These are phyloP conservation scores for Helichrysum umbraculigerum DNA, from an alignment of 129 eudicot species.

Conservation along the genomic window DNA sequence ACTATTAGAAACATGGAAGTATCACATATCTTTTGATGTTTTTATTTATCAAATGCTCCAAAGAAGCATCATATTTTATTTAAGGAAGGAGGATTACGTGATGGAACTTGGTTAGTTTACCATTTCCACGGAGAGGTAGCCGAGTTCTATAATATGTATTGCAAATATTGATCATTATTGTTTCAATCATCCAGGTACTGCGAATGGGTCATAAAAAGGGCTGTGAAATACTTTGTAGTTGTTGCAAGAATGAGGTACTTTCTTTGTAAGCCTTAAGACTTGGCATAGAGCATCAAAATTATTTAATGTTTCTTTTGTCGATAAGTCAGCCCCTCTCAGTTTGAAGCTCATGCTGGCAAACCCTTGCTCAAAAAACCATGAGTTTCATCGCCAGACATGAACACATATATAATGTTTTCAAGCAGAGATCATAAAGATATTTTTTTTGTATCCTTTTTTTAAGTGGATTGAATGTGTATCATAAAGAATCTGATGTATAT, in stretches of 20 bases:
- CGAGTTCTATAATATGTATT: neutral
- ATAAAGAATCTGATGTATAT: neutral
- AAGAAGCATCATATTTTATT: constrained; percentile 63
- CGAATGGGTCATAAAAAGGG: constrained; percentile 65
- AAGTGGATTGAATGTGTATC: neutral
- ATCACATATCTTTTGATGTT: constrained; percentile 5
- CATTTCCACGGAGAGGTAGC: constrained; percentile 62
- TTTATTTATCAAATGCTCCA: constrained; percentile 49
- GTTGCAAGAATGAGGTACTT: constrained; percentile 59
- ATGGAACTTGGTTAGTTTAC: constrained; percentile 62
- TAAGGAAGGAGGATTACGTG: constrained; percentile 62
- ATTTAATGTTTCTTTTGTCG: constrained; percentile 11
- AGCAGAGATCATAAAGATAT: neutral
- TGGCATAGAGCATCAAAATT: neutral
- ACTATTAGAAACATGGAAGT: constrained; percentile 2
- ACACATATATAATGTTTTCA: neutral
- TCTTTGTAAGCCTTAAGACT: neutral
- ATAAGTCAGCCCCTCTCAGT: constrained; percentile 72
- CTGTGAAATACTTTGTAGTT: constrained; percentile 61
- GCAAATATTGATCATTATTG: constrained; percentile 11
- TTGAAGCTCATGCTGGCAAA: constrained; percentile 89
- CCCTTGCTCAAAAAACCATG: constrained; percentile 65
- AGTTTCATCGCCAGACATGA: constrained; percentile 33
- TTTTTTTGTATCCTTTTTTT: neutral
- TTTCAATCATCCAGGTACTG: constrained; percentile 36